Evolutionary conservation across 2,329 filamentous ascomycete genomes (phyloP), one percentile per base, ranked within the genome.

Genomic region (Talaromyces amestolkiae): DNA sequence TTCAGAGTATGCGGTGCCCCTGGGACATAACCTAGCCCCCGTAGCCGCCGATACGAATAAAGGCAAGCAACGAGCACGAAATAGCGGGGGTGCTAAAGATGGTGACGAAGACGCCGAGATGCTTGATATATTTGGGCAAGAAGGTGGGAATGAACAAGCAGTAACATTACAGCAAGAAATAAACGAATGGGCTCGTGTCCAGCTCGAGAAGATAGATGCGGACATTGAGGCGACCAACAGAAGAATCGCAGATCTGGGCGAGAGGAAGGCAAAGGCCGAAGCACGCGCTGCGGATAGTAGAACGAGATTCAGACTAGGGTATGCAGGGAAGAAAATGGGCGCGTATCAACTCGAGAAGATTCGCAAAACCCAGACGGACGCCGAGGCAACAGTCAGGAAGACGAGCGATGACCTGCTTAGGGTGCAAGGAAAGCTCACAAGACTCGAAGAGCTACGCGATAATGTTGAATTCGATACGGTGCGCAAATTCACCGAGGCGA

Each of bases 301-400:
- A 15, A 15, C 33, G 33, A 37, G 13, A 10, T 11, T 1, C 4
- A 56, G 9, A 19, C n/a, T 37, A 7, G 31, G n/a, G 22, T 15
- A 13, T 24, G 17, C 13, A 9, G n/a, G 9, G 4, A 35, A 37
- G 15, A 31, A 17, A 19, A 58, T n/a, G 47, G 17, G 58, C 41
- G 51, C 35, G 5, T 37, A 31, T n/a, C 35, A 35, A 17, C 58
- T 65, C 19, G n/a, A 65, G 1, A 17, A 58, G 58, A 62, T 62
- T 49, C 7, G 10, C 5, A 31, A 47, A 5, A 7, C 8, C 3
- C 31, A n/a, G 8, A 13, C 19, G 6, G 22, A 13, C 1, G 7
- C 37, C 7, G 10, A 51, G 17, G 17, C 19, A 1, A 15, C 54
- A 2, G 9, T 35, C 17, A 2, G 8, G 17, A 60, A 54, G 5